Conservation (phyloP, 352 stramenopile species). For the Phytophthora fragariae region DNA sequence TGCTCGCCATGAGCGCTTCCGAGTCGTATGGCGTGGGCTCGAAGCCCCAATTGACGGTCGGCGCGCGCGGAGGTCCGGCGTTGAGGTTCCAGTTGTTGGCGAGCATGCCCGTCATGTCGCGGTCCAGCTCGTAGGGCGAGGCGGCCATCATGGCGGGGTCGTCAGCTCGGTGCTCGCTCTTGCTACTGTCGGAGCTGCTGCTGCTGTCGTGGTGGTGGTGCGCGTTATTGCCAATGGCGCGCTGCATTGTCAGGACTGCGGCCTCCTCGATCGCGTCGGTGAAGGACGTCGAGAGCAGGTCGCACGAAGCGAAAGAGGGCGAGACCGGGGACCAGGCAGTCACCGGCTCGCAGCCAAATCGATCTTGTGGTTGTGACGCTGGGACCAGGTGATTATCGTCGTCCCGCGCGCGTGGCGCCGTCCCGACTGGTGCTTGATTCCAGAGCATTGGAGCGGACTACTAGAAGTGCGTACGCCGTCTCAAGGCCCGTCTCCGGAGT, state of each 20-base stretch:
- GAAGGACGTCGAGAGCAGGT: slow-evolving; percentile 23
- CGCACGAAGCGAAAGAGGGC: slow-evolving; percentile 18
- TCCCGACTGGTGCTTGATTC: slow-evolving; percentile 21
- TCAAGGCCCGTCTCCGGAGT: slow-evolving; percentile 1
- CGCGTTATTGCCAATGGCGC: slow-evolving; percentile 7
- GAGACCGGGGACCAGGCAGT: slow-evolving; percentile 28
- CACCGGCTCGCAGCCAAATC: slow-evolving; percentile 15
- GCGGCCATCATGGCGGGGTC: slow-evolving; percentile 19
- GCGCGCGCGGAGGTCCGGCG: slow-evolving; percentile 12
- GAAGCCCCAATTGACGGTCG: slow-evolving; percentile 26
- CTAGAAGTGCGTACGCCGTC: slow-evolving; percentile 1
- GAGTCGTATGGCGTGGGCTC: slow-evolving; percentile 20
- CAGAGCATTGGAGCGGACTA: slow-evolving; percentile 25
- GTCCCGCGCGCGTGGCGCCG: slow-evolving; percentile 25
- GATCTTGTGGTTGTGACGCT: slow-evolving; percentile 27
- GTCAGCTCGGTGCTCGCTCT: slow-evolving; percentile 9
- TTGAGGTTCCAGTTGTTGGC: slow-evolving; percentile 44
- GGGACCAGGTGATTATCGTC: not conserved
- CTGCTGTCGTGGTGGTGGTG: not conserved
- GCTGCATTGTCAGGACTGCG: slow-evolving; percentile 18
- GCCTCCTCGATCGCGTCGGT: slow-evolving; percentile 19
- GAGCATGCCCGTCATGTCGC: slow-evolving; percentile 47
- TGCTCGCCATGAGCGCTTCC: not conserved
- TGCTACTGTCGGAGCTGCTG: slow-evolving; percentile 9
- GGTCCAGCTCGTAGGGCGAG: slow-evolving; percentile 35